Conservation (phyloP, 139 green algal species). For the Gonium pectorale region DNA sequence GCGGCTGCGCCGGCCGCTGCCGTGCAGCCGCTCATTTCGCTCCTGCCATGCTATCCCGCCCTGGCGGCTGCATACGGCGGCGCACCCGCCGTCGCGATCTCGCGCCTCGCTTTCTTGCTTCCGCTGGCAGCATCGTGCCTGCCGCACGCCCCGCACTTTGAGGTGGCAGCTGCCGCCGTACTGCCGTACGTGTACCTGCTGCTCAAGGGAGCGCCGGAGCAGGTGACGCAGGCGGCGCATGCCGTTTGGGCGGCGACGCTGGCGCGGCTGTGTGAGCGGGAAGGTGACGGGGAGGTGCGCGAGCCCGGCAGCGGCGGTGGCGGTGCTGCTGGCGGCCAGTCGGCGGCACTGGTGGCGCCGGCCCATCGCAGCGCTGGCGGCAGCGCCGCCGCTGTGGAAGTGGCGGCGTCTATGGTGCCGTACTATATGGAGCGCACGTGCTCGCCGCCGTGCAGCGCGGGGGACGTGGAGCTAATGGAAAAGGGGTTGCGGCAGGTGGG, state of each 20-base stretch:
- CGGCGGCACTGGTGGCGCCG: background rate
- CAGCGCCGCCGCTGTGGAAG: background rate
- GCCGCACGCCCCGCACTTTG: background rate
- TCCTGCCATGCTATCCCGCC: constrained; percentile 23
- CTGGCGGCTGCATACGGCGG: background rate
- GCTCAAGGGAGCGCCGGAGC: constrained; percentile 10
- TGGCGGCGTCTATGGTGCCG: constrained; percentile 31
- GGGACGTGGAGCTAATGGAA: constrained; percentile 19
- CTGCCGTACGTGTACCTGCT: constrained; percentile 38
- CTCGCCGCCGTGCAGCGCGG: background rate
- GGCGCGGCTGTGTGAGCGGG: background rate
- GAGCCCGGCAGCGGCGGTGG: background rate
- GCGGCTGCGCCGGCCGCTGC: background rate
- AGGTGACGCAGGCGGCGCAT: constrained; percentile 8
- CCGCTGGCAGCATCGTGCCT: constrained; percentile 15
- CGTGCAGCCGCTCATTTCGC: background rate
- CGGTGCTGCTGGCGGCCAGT: background rate
- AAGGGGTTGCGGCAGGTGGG: constrained; percentile 21
- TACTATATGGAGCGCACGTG: constrained; percentile 26
- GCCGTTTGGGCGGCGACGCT: constrained; percentile 31
- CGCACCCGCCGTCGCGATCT: background rate
- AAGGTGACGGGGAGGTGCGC: too few species aligned
- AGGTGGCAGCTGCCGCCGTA: background rate
- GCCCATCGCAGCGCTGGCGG: background rate
- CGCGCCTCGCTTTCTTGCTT: constrained; percentile 22